A percentile compares a stretch with the other conserved stretches of the same genome.
Evolutionary conservation across 2,329 filamentous ascomycete species (phyloP).

Genomic region (Catunica adiposa): DNA sequence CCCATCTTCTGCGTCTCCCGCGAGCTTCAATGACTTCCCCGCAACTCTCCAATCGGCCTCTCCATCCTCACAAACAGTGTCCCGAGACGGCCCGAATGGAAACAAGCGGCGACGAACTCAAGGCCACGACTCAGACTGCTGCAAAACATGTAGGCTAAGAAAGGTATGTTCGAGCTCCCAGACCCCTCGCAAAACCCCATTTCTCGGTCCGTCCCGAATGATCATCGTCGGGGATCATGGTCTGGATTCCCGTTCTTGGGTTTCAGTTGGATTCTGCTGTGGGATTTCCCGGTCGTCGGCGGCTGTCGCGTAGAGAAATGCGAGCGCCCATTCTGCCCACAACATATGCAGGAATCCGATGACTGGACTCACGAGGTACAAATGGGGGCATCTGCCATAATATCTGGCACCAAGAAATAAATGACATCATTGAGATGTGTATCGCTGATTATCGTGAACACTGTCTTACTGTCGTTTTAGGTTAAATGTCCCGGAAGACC

Average conservation of each 20-base stretch:
- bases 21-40: constrained; percentile 10
- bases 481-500: constrained; percentile 28
- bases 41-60: background rate
- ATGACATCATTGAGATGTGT: too few relatives aligned
- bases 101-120: constrained; percentile 22
- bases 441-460: background rate
- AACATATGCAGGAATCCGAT: too few relatives aligned
- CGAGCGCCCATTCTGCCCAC: too few relatives aligned
- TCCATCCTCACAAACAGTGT: constrained; percentile 4
- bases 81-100: constrained; percentile 9
- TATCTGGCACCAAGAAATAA: too few relatives aligned
- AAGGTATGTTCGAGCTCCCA: constrained; percentile 20
- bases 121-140: constrained; percentile 20
- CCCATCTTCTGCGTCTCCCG: too few relatives aligned
- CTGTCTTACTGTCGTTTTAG: constrained; percentile 17
- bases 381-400: too few relatives aligned
- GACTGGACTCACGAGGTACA: too few relatives aligned
- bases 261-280: too few relatives aligned
- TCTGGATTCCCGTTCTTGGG: too few relatives aligned
- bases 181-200: background rate
- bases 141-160: constrained; percentile 24
- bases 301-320: too few relatives aligned
- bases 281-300: too few relatives aligned
- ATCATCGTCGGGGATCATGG: too few relatives aligned
- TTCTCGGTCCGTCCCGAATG: background rate